phyloP scores from a whole-genome alignment of 1,284 basidiomycete species.

The Malassezia arunalokei region DNA sequence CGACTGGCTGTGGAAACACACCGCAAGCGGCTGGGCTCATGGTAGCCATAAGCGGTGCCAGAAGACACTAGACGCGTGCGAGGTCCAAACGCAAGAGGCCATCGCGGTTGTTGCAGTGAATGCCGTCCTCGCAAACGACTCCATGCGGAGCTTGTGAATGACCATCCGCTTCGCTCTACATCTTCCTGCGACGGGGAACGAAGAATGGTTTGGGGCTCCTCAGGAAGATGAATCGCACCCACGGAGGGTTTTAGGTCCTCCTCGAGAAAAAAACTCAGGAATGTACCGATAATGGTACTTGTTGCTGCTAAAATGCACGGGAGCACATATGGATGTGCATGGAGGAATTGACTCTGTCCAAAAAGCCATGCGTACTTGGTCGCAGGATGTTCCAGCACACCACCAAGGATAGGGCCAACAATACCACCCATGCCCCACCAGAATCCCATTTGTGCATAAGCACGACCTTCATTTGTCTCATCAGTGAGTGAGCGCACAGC shows the following conservation, averaged over 20 bases:
- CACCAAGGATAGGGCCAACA: constrained; percentile 59
- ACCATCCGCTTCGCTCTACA: background rate
- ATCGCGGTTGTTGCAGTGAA: background rate
- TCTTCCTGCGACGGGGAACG: background rate
- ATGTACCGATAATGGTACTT: constrained; percentile 55
- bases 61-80: background rate
- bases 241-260: constrained; percentile 56
- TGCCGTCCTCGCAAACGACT: background rate
- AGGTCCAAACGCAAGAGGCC: background rate
- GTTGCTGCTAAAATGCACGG: constrained; percentile 59
- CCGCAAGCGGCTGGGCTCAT: background rate
- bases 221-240: constrained; percentile 25
- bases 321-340: constrained; percentile 76
- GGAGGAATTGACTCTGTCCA: constrained; percentile 55
- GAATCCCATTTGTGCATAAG: constrained; percentile 86
- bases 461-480: constrained; percentile 75
- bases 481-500: constrained; percentile 80
- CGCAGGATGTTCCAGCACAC: constrained; percentile 55
- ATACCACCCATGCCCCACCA: constrained; percentile 88
- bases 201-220: background rate
- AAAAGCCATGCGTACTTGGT: constrained; percentile 71
- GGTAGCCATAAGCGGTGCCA: background rate
- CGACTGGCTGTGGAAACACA: background rate
- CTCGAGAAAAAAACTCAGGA: constrained; percentile 76
- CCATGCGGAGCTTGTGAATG: background rate